phyloP scores from a whole-genome alignment of 345 rosid species.

The Garcia nutans region DNA sequence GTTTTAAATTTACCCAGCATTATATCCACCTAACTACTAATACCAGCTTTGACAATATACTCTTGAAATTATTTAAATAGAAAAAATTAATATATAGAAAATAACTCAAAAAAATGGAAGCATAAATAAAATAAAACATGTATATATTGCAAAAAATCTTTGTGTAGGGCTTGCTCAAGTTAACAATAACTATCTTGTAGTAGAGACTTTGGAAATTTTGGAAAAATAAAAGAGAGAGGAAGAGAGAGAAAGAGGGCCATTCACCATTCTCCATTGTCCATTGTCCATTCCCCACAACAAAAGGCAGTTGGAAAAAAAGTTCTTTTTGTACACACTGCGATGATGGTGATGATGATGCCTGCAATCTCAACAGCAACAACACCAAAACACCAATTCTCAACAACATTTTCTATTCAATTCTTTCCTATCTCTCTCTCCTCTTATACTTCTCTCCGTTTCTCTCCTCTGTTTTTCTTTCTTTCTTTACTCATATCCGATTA shows the following conservation, averaged over 20 bases:
- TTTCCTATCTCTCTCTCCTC: conserved; percentile 1
- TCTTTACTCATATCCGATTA: not conserved
- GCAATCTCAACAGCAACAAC: conserved; percentile 41
- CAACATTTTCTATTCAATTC: conserved; percentile 1
- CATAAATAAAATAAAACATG: no score
- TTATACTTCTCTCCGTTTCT: not conserved
- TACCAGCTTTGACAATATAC: no score
- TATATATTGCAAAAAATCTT: not conserved
- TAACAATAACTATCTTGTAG: not conserved
- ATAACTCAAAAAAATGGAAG: no score
- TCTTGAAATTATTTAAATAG: no score
- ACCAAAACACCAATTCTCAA: conserved; percentile 23
- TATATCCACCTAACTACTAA: no score
- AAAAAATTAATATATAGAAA: no score
- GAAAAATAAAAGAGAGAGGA: not conserved
- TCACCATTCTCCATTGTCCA: no score
- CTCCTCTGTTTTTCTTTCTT: not conserved
- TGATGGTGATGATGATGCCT: conserved; percentile 61
- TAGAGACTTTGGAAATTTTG: conserved; percentile 10
- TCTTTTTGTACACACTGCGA: conserved; percentile 56
- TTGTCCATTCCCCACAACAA: conserved; percentile 39
- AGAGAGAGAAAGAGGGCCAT: conserved; percentile 4
- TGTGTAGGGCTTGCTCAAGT: not conserved
- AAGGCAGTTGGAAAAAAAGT: conserved; percentile 54
- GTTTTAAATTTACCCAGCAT: no score